Conservation (phyloP, 2,329 filamentous ascomycete genomes). For the Paraphaeosphaeria sporulosa region DNA sequence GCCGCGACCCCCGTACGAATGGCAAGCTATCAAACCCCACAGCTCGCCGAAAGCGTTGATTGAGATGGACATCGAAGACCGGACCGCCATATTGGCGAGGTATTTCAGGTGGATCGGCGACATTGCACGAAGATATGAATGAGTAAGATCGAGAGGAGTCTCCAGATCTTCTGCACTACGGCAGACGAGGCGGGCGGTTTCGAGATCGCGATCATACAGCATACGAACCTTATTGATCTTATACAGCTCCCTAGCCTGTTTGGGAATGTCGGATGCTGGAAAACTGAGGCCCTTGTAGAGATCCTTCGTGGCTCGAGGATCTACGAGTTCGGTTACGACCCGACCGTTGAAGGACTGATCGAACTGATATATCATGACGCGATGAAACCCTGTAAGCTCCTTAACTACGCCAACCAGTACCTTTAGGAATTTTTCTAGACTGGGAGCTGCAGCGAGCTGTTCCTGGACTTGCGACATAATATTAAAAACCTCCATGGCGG, state of each 20-base stretch:
- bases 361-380: constrained; percentile 93
- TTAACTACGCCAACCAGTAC: constrained; percentile 86
- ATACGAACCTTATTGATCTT: constrained; percentile 89
- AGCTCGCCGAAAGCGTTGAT: constrained; percentile 85
- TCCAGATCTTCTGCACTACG: constrained; percentile 77
- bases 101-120: constrained; percentile 91
- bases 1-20: constrained; percentile 77
- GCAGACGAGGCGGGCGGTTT: constrained; percentile 83
- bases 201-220: constrained; percentile 82
- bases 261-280: constrained; percentile 85
- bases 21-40: constrained; percentile 88
- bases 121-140: constrained; percentile 86
- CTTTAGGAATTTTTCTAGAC: constrained; percentile 77
- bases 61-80: constrained; percentile 94
- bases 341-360: constrained; percentile 82
- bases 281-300: constrained; percentile 89
- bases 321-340: constrained; percentile 86
- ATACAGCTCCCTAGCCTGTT: constrained; percentile 87
- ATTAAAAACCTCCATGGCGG: constrained; percentile 88
- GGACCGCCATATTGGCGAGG: constrained; percentile 84
- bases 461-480: constrained; percentile 93
- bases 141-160: constrained; percentile 79
- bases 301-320: constrained; percentile 80
- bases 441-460: constrained; percentile 76
- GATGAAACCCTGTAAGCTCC: constrained; percentile 88